A percentile compares a stretch with the other conserved stretches of the same genome.
Evolutionary conservation across 306 rosid genomes (phyloP).

Genomic region (Trichosanthes cucumerina): DNA sequence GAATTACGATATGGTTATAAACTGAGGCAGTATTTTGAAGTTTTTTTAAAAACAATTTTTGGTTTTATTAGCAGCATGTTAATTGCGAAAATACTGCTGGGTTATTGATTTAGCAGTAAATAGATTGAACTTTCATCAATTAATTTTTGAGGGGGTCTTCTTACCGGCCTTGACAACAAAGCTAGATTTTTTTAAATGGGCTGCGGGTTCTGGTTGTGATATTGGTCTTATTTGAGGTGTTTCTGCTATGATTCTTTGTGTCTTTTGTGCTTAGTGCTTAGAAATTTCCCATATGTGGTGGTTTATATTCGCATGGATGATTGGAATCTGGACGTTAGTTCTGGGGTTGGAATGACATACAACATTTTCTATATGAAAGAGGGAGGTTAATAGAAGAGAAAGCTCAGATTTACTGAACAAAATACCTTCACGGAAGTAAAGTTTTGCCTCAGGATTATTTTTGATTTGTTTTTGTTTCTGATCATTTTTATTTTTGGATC

Average conservation of each 20-base stretch:
- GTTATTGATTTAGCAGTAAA: background rate
- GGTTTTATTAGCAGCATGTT: background rate
- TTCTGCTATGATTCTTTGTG: background rate
- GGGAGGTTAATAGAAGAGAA: background rate
- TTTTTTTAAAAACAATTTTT: background rate
- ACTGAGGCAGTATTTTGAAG: background rate
- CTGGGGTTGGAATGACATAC: background rate
- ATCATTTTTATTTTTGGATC: background rate
- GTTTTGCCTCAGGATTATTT: background rate
- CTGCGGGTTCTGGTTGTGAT: background rate
- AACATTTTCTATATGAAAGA: background rate
- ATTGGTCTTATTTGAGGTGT: background rate
- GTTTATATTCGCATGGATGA: background rate
- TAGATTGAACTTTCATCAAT: background rate
- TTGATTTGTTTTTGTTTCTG: background rate
- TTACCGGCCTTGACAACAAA: background rate
- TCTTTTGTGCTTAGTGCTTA: slow-evolving; percentile 8
- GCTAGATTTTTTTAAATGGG: background rate
- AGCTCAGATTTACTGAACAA: background rate
- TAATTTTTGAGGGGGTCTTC: background rate
- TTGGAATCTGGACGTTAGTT: background rate
- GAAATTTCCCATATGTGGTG: background rate
- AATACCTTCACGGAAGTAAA: background rate
- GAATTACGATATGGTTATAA: background rate
- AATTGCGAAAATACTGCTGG: background rate